phyloP scores from a whole-genome alignment of 2,329 filamentous ascomycete genomes.

The Pestalotiopsis sp. region DNA sequence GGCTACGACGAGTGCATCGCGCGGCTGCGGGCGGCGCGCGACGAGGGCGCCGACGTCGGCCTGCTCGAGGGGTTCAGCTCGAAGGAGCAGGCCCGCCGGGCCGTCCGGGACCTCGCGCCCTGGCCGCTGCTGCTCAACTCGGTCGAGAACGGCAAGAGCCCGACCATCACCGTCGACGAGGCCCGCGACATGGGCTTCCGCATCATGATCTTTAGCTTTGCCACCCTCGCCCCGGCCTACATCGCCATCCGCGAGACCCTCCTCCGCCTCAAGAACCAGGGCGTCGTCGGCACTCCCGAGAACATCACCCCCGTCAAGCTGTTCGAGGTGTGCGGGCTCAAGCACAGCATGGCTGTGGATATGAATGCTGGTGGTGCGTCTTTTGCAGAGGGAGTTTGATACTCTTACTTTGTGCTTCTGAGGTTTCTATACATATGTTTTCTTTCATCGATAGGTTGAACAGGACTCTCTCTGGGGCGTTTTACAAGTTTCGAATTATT shows the following conservation, averaged over 20 bases:
- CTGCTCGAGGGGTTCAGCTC: conserved; percentile 60
- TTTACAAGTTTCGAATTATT: not conserved
- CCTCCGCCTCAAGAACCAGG: conserved; percentile 34
- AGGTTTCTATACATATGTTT: not conserved
- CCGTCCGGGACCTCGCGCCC: conserved; percentile 47
- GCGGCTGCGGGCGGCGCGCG: conserved; percentile 49
- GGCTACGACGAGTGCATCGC: conserved; percentile 58
- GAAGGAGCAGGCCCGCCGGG: conserved; percentile 47
- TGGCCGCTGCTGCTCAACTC: conserved; percentile 57
- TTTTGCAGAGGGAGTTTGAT: conserved; percentile 22
- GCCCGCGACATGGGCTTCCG: conserved; percentile 57
- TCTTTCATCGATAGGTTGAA: not conserved
- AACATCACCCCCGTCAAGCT: conserved; percentile 28
- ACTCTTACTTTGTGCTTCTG: not conserved
- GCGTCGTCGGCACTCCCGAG: conserved; percentile 29
- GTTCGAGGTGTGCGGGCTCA: conserved; percentile 31
- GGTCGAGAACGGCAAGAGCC: conserved; percentile 56
- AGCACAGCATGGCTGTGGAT: conserved; percentile 31
- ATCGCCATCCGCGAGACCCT: conserved; percentile 39
- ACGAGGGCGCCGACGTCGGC: conserved; percentile 58
- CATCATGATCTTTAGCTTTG: conserved; percentile 58
- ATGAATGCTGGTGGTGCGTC: conserved; percentile 28
- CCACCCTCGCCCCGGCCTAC: conserved; percentile 47
- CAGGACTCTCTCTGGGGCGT: not conserved
- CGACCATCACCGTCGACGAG: conserved; percentile 50